These are phyloP conservation scores for Psilocybe mexicana DNA, from an alignment of 1,284 basidiomycete species.

Conservation along the genomic window DNA sequence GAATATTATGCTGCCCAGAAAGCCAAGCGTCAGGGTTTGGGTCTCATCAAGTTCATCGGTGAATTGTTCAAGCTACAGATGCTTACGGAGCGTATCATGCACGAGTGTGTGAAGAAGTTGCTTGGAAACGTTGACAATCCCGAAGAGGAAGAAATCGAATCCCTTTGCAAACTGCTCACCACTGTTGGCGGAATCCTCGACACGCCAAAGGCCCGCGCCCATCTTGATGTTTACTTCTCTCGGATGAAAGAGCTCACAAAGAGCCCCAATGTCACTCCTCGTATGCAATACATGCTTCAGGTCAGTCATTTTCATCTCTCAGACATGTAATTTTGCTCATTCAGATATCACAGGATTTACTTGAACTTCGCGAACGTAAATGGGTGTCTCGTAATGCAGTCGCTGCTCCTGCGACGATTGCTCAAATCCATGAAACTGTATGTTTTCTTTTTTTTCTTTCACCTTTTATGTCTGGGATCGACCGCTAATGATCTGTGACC, in stretches of 20 bases:
- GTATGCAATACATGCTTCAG: constrained; percentile 95
- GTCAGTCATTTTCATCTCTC: constrained; percentile 44
- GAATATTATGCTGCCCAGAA: constrained; percentile 98
- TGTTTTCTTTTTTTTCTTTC: constrained; percentile 30
- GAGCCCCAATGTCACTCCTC: constrained; percentile 74
- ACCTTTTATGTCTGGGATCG: constrained; percentile 8
- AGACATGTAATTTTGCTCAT: neutral
- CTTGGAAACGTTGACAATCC: constrained; percentile 91
- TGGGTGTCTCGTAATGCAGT: constrained; percentile 80
- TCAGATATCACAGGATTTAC: constrained; percentile 65
- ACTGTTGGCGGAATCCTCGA: constrained; percentile 89
- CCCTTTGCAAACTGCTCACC: constrained; percentile 87
- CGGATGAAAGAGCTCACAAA: constrained; percentile 84
- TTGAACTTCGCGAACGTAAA: constrained; percentile 83
- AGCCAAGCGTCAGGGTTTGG: constrained; percentile 95
- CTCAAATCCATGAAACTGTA: constrained; percentile 87
- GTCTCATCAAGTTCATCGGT: constrained; percentile 97
- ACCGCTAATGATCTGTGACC: neutral
- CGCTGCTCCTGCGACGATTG: constrained; percentile 86
- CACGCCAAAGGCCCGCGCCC: constrained; percentile 73
- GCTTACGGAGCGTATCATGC: constrained; percentile 94
- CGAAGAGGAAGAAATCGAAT: constrained; percentile 98
- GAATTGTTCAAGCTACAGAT: constrained; percentile 97
- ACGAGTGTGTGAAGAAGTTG: constrained; percentile 94
- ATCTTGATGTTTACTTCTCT: constrained; percentile 93